Base-by-base conservation (phyloP, 805 yeast species). In the Candida railenensis region DNA sequence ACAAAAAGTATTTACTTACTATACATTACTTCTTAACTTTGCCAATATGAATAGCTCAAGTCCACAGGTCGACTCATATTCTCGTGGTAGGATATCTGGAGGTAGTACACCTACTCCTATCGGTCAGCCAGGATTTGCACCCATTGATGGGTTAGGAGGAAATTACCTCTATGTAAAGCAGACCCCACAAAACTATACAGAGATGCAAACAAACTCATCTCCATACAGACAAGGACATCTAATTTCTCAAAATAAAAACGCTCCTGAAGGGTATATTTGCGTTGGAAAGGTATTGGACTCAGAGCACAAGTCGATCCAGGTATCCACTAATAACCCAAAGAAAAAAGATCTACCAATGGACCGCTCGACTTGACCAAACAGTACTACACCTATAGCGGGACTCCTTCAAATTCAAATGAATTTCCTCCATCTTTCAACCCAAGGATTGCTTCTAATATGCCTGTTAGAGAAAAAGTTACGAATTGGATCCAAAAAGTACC, bases 401-500 rank as follows among this genome's bases (percentile, higher is more conserved):
- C 30, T 11, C 11, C 30, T 25, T 25, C 30, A 25, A 25, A 5
- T 5, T 25, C 18, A 11, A 7, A 20, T 18, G 53, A 44, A 18
- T 73, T 80, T 44, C 83, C 85, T 1, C 49, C 66, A 1, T 55
- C 57, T 12, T 85, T 86, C 57, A 76, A 84, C 48, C 92, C 92
- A 11, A 71, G 89, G 55, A 63, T 64, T 25, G 81, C 82, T 2
- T 66, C 76, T 7, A 82, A 81, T 59, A 85, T 87, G 90, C 73
- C 81, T 1, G 78, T 74, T 50, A 68, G 64, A 41, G 92, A 87
- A 55, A 87, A 86, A 55, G 87, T 87, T 1, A 70, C 71, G 34
- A 65, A 61, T 4, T 87, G 94, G 94, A 75, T 87, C 32, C 65
- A 67, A 3, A 69, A 72, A 22, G 74, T 87, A 3, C 91, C 91